Base-by-base conservation (phyloP, 345 rosid genomes). In the Eutrema yunnanense region DNA sequence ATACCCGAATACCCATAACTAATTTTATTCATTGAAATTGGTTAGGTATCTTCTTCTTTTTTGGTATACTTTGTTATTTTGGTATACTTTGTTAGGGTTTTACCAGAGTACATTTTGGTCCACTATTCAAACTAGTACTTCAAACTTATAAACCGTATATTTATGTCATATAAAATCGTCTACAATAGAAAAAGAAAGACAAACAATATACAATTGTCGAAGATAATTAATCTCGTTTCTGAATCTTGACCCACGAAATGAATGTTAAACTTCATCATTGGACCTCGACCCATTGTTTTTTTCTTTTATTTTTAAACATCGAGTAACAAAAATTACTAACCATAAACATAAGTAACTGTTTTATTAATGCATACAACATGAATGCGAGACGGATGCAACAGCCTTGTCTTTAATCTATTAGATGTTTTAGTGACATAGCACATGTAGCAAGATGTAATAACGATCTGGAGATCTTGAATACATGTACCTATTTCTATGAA, bases 351-450 rank as follows among this genome's bases (percentile, higher is more conserved):
- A 59, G 9, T 16, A 37, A 16, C 30, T 19, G n/a, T 22, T 59
- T 6, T 12, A 42, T 19, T 33, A 6, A 53, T 53, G 58, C 37
- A 53, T 30, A 12, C 13, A 32, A 54, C 58, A 6, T 12, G 57
- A 52, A 52, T 52, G 36, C 0, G 36, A 44, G 37, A 36, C 38
- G 48, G 38, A 64, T 46, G 14, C 57, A 65, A 3, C 57, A 65
- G 29, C 40, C 40, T 46, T 65, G 59, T 37, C 4, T 30, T 29
- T 8, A 73, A 43, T 56, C 6, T 65, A 7, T 56, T 14, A 57
- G 44, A 56, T 48, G 77, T 38, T 65, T 47, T 3, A 65, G 67
- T 73, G 60, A 57, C 73, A 58, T n/a, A 59, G 38, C 73, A 74
- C 73, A 74, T 74, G 78, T 51, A 58, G 61, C 67, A 14, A 56